A percentile compares a stretch with the other conserved stretches of the same genome.
These are phyloP conservation scores for Ceriops decandra DNA, from an alignment of 345 rosid species.

Conservation along the genomic window DNA sequence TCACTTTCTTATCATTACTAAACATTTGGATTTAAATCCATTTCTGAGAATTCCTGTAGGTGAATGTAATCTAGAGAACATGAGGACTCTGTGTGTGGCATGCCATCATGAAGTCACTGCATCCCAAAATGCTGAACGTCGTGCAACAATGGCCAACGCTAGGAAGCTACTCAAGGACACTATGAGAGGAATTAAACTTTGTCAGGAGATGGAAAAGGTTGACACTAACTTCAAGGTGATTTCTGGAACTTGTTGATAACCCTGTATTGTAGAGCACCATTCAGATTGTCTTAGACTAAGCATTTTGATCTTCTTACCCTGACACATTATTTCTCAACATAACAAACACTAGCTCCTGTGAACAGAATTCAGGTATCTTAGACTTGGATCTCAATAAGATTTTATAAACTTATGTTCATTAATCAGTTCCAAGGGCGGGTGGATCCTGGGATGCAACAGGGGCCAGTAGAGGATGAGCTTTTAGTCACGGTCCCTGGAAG, in stretches of 20 bases:
- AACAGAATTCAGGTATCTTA: not conserved
- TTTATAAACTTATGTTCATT: not conserved
- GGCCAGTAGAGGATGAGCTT: conserved; percentile 52
- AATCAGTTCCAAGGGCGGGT: conserved; percentile 37
- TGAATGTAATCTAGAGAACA: conserved; percentile 85
- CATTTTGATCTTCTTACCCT: too few species aligned
- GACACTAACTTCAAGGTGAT: conserved; percentile 33
- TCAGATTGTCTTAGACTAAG: too few species aligned
- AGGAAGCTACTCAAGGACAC: conserved; percentile 57
- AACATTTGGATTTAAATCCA: not conserved
- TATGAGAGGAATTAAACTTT: conserved; percentile 38
- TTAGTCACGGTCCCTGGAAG: conserved; percentile 85
- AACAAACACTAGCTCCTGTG: too few species aligned
- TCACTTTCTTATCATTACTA: too few species aligned
- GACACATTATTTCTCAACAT: too few species aligned
- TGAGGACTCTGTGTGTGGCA: conserved; percentile 92
- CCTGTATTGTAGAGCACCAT: too few species aligned
- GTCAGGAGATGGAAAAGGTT: conserved; percentile 19
- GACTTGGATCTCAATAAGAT: not conserved
- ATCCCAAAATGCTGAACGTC: conserved; percentile 63
- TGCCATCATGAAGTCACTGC: conserved; percentile 81
- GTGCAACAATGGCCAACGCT: conserved; percentile 45
- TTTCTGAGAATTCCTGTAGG: conserved; percentile 38
- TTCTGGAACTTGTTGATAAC: not conserved
- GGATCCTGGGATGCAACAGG: conserved; percentile 25